Percentiles rank a stretch among this genome's conserved stretches.
Evolutionary conservation across 1,284 basidiomycete genomes (phyloP).

Genomic region (Irpex sp.): DNA sequence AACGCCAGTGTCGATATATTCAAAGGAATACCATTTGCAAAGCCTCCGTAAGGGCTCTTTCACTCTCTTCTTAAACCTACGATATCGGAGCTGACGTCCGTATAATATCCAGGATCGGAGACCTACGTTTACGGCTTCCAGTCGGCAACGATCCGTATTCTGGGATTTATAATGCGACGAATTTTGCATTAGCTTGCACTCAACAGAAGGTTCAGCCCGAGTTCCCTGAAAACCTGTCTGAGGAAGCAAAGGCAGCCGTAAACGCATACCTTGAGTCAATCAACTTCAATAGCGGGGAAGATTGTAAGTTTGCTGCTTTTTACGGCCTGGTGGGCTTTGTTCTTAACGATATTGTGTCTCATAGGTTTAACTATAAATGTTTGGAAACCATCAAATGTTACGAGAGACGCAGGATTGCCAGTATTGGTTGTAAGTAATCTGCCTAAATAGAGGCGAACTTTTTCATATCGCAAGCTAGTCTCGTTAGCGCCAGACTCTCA

Average conservation of each 20-base stretch:
- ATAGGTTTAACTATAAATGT: constrained; percentile 5
- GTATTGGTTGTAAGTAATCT: constrained; percentile 2
- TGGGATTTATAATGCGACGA: constrained; percentile 34
- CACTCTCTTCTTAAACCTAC: neutral
- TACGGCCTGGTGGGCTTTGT: neutral
- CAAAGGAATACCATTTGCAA: constrained; percentile 2
- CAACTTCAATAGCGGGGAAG: constrained; percentile 2
- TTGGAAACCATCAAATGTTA: constrained; percentile 4
- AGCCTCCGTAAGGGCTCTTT: constrained; percentile 1
- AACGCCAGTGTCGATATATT: neutral
- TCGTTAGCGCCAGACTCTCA: too few relatives aligned
- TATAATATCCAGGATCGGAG: constrained; percentile 8
- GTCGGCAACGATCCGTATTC: constrained; percentile 38
- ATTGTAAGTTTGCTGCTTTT: constrained; percentile 3
- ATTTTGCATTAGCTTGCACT: constrained; percentile 45
- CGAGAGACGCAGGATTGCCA: neutral
- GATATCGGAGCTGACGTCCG: too few relatives aligned
- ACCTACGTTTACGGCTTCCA: constrained; percentile 43
- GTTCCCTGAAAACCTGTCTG: neutral
- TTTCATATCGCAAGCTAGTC: neutral
- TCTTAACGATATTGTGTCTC: neutral
- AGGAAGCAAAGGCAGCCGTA: neutral
- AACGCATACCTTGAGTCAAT: neutral
- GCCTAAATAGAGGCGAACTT: neutral
- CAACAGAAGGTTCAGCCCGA: constrained; percentile 34